A percentile compares a stretch with the other conserved stretches of the same genome.
These are phyloP conservation scores for Cenchrus purpureus DNA, from an alignment of 176 grass and related monocot genomes.

Conservation along the genomic window DNA sequence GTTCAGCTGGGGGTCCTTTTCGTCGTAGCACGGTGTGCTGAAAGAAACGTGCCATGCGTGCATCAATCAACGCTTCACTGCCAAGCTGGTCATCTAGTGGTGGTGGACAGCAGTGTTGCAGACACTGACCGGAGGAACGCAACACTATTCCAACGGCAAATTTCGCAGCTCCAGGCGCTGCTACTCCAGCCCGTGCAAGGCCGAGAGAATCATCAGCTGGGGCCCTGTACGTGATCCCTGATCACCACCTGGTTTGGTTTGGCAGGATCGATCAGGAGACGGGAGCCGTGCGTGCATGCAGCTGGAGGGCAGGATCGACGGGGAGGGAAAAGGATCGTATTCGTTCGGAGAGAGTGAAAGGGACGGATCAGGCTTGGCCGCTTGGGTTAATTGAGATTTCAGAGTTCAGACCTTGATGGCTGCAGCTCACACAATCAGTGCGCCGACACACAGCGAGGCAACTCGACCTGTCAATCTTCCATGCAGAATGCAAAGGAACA, in stretches of 20 bases:
- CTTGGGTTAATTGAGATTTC: background rate
- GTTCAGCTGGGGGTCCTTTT: background rate
- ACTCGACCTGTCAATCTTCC: background rate
- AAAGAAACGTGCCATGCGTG: background rate
- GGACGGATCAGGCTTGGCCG: background rate
- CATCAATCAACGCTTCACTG: background rate
- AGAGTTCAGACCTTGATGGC: background rate
- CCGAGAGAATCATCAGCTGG: background rate
- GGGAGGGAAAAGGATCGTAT: background rate
- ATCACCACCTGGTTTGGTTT: background rate
- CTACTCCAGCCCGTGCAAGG: background rate
- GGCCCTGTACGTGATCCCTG: background rate
- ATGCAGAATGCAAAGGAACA: background rate
- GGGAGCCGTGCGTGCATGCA: background rate
- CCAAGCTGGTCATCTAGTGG: background rate
- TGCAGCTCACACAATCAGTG: background rate
- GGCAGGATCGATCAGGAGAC: background rate
- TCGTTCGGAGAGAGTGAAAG: background rate
- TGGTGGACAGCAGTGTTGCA: background rate
- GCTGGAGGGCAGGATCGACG: background rate
- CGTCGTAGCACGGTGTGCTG: background rate
- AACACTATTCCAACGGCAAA: background rate
- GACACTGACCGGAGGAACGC: constrained; percentile 17
- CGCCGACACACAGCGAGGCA: background rate
- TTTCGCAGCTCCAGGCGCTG: background rate